Conservation (phyloP, 1,284 basidiomycete genomes). For the Malassezia yamatoensis region DNA sequence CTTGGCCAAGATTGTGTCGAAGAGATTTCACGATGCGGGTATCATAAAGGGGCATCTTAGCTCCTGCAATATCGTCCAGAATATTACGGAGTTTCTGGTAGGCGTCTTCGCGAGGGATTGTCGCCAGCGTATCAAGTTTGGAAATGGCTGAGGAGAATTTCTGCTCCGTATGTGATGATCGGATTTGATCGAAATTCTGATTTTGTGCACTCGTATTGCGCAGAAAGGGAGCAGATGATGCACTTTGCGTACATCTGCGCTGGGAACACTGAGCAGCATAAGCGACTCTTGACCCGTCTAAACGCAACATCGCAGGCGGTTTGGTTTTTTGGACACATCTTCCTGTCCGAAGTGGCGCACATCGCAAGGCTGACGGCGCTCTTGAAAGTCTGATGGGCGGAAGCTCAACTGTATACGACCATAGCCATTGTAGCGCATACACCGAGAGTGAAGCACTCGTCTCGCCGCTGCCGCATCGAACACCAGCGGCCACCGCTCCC, state of each 20-base stretch:
- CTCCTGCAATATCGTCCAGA: too few relatives aligned
- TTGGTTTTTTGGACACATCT: too few relatives aligned
- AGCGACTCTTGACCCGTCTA: neutral
- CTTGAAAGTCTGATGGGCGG: conserved; percentile 1
- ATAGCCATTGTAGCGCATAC: conserved; percentile 12
- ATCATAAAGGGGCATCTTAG: too few relatives aligned
- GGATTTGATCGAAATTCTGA: too few relatives aligned
- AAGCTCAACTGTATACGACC: conserved; percentile 13
- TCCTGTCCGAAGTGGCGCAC: neutral
- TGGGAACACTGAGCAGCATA: neutral
- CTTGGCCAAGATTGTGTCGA: neutral
- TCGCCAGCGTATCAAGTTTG: too few relatives aligned
- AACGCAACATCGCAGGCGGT: neutral
- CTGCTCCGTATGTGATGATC: too few relatives aligned
- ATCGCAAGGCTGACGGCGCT: neutral
- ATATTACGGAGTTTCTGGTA: too few relatives aligned
- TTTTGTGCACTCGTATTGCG: too few relatives aligned
- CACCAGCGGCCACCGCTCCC: neutral
- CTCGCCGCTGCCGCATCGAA: neutral
- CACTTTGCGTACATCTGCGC: neutral
- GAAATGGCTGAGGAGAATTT: too few relatives aligned
- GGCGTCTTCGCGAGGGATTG: too few relatives aligned
- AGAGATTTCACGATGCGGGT: too few relatives aligned
- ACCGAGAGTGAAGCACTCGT: neutral
- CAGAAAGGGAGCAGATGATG: neutral